Evolutionary conservation across 169 alveolate genomes (phyloP).

Genomic region (Plasmodium gonderi): DNA sequence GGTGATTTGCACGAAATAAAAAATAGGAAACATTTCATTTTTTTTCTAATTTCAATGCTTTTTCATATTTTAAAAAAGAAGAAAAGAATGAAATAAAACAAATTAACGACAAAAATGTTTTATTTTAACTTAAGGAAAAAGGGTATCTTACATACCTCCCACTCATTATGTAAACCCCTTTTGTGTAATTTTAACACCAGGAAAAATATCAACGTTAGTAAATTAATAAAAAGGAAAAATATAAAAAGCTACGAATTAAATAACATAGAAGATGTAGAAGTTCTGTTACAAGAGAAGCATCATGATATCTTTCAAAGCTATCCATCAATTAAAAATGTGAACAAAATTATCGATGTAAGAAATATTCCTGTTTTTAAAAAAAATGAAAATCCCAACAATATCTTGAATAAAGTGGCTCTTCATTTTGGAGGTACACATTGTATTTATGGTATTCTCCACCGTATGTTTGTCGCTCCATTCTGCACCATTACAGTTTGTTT

Average conservation of each 20-base stretch:
- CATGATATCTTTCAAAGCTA: slow-evolving; percentile 59
- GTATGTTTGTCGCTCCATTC: background rate
- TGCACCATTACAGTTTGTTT: too few relatives aligned
- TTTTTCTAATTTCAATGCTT: background rate
- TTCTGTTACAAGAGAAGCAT: slow-evolving; percentile 56
- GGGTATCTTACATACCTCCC: background rate
- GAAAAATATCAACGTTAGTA: slow-evolving; percentile 26
- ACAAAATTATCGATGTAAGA: slow-evolving; percentile 49
- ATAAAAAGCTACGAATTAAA: slow-evolving; percentile 52
- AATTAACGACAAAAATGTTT: slow-evolving; percentile 4
- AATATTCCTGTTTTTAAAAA: slow-evolving; percentile 69
- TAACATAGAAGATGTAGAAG: slow-evolving; percentile 70
- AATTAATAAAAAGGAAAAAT: slow-evolving; percentile 54
- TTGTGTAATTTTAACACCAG: slow-evolving; percentile 47
- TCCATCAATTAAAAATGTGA: slow-evolving; percentile 54
- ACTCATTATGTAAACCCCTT: background rate
- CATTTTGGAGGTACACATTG: slow-evolving; percentile 76
- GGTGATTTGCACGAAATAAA: background rate
- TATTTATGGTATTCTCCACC: background rate
- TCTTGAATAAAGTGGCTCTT: slow-evolving; percentile 66
- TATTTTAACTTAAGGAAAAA: slow-evolving; percentile 12
- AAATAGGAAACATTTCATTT: background rate
- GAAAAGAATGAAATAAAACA: background rate
- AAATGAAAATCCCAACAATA: slow-evolving; percentile 34
- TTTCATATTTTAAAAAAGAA: background rate